Evolutionary conservation across 768 basidiomycete genomes (phyloP).

Genomic region (Paxillus involutus): DNA sequence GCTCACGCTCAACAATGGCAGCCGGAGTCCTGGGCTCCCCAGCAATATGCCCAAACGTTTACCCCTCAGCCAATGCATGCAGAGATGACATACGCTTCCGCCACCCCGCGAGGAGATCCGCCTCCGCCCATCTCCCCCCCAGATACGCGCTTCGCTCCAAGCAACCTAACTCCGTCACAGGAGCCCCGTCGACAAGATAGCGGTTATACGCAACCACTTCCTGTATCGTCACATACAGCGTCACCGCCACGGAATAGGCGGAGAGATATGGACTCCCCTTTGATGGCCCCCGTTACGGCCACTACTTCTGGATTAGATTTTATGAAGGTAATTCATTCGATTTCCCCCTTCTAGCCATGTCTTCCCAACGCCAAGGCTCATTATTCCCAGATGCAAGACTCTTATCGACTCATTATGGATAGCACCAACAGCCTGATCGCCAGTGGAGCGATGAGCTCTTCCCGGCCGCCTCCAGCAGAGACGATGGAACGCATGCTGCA

Average conservation of each 20-base stretch:
- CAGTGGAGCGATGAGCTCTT: slow-evolving; percentile 20
- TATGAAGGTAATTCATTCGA: slow-evolving; percentile 34
- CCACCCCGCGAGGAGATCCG: slow-evolving; percentile 33
- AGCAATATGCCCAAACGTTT: slow-evolving; percentile 31
- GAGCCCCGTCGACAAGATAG: slow-evolving; percentile 35
- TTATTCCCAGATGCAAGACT: slow-evolving; percentile 39
- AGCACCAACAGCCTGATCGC: slow-evolving; percentile 31
- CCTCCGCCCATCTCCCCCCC: slow-evolving; percentile 27
- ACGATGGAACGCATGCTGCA: slow-evolving; percentile 44
- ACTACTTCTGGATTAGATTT: slow-evolving; percentile 39
- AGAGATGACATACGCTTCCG: slow-evolving; percentile 35
- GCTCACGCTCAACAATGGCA: slow-evolving; percentile 40
- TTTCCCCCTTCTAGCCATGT: slow-evolving; percentile 1
- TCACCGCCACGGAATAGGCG: slow-evolving; percentile 36
- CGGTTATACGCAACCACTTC: slow-evolving; percentile 27
- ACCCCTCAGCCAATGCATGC: slow-evolving; percentile 33
- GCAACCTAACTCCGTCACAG: slow-evolving; percentile 25
- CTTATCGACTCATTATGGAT: slow-evolving; percentile 44
- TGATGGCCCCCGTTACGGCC: slow-evolving; percentile 24
- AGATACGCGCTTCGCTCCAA: slow-evolving; percentile 32
- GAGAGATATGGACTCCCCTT: slow-evolving; percentile 35
- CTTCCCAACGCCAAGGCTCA: slow-evolving; percentile 7
- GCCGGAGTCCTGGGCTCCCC: slow-evolving; percentile 39
- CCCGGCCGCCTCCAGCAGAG: slow-evolving; percentile 29
- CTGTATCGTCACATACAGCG: slow-evolving; percentile 24